These are phyloP conservation scores for Ottelia alismoides DNA, from an alignment of 106 monocot genomes.

Conservation along the genomic window DNA sequence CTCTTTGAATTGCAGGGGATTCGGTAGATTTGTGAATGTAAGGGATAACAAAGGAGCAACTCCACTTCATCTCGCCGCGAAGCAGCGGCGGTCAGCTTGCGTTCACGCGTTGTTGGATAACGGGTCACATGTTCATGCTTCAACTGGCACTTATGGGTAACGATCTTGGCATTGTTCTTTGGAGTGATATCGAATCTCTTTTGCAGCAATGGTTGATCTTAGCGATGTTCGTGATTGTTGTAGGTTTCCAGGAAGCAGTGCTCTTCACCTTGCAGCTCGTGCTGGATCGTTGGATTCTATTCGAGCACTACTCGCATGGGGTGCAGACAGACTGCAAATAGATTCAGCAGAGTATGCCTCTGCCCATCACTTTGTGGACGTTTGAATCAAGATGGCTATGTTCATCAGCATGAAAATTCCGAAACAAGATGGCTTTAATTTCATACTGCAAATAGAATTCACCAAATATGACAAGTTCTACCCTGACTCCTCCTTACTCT, in stretches of 20 bases:
- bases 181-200: background rate
- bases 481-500: background rate
- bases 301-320: slow-evolving; percentile 83
- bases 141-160: slow-evolving; percentile 67
- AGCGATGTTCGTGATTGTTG: background rate
- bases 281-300: slow-evolving; percentile 77
- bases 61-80: slow-evolving; percentile 80
- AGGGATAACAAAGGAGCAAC: slow-evolving; percentile 77
- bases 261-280: slow-evolving; percentile 86
- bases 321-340: slow-evolving; percentile 78
- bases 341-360: slow-evolving; percentile 68
- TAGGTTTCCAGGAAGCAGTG: slow-evolving; percentile 83
- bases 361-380: background rate
- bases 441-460: background rate
- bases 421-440: background rate
- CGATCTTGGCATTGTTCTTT: background rate
- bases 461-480: background rate
- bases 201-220: background rate
- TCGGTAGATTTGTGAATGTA: slow-evolving; percentile 88
- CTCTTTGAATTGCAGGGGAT: slow-evolving; percentile 60
- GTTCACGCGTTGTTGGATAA: slow-evolving; percentile 70
- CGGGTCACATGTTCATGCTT: slow-evolving; percentile 73
- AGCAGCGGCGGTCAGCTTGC: slow-evolving; percentile 35
- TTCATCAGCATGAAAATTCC: background rate
- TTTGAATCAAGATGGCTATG: background rate